Conservation (phyloP, 2,329 filamentous ascomycete genomes). For the Fusarium anguioides region DNA sequence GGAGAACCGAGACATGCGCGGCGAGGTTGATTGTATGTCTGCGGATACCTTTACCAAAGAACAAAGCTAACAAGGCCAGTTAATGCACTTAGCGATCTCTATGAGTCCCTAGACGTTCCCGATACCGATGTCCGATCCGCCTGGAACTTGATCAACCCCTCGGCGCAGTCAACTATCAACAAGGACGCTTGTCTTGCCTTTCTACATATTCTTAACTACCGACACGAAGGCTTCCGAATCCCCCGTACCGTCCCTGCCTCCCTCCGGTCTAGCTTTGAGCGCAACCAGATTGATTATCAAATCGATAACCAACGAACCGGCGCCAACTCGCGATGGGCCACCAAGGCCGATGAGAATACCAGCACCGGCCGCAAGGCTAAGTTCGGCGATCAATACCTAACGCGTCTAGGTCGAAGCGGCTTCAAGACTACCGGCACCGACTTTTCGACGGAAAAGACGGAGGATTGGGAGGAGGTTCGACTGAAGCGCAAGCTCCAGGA, state of each 20-base stretch:
- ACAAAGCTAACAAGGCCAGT: constrained; percentile 62
- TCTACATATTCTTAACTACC: constrained; percentile 94
- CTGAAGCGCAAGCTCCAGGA: constrained; percentile 93
- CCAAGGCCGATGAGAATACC: constrained; percentile 81
- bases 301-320: constrained; percentile 76
- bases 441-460: constrained; percentile 85
- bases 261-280: constrained; percentile 91
- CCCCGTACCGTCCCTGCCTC: constrained; percentile 91
- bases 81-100: constrained; percentile 81
- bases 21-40: constrained; percentile 79
- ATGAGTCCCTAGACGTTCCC: constrained; percentile 80
- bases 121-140: constrained; percentile 87
- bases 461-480: constrained; percentile 97
- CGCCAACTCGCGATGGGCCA: constrained; percentile 81
- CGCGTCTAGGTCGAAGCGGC: constrained; percentile 83
- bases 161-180: constrained; percentile 82
- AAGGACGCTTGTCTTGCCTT: constrained; percentile 96
- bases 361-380: constrained; percentile 91
- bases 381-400: constrained; percentile 97
- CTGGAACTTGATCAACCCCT: constrained; percentile 98
- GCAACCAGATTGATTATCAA: constrained; percentile 96
- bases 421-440: constrained; percentile 90
- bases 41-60: background rate
- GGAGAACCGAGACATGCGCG: constrained; percentile 87
- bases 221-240: constrained; percentile 94